A percentile compares a stretch with the other conserved stretches of the same genome.
These are phyloP conservation scores for Mortierella hygrophila DNA, from an alignment of 192 early-diverging fungal genomes.

Conservation along the genomic window DNA sequence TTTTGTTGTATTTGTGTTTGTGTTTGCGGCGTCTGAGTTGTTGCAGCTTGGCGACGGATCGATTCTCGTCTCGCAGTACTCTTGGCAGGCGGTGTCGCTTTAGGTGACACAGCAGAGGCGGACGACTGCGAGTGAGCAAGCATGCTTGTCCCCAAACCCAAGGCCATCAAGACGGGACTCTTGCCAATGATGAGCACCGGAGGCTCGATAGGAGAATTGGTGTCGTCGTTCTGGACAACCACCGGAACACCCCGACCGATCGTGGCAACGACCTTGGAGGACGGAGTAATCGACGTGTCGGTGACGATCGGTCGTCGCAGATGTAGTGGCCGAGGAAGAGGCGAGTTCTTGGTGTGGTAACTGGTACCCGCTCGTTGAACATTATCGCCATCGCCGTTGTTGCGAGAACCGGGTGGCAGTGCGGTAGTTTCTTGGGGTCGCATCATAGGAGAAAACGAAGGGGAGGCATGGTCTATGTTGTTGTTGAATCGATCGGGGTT, in stretches of 20 bases:
- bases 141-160: background rate
- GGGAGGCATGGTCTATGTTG: background rate
- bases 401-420: background rate
- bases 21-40: constrained; percentile 8
- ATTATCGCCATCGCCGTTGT: background rate
- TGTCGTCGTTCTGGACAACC: background rate
- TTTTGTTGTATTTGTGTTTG: background rate
- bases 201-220: background rate
- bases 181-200: background rate
- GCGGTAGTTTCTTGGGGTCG: background rate
- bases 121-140: background rate
- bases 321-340: constrained; percentile 24
- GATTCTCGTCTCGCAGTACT: background rate
- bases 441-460: background rate
- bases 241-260: background rate
- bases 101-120: background rate
- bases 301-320: constrained; percentile 16
- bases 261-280: constrained; percentile 6
- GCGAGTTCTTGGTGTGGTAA: background rate
- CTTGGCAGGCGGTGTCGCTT: background rate
- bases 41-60: background rate
- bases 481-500: constrained; percentile 1
- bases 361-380: background rate
- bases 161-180: background rate
- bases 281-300: background rate